Percentiles rank a stretch among this genome's conserved stretches.
Evolutionary conservation across 352 stramenopile species (phyloP).

Genomic region (Phytophthora sp.): DNA sequence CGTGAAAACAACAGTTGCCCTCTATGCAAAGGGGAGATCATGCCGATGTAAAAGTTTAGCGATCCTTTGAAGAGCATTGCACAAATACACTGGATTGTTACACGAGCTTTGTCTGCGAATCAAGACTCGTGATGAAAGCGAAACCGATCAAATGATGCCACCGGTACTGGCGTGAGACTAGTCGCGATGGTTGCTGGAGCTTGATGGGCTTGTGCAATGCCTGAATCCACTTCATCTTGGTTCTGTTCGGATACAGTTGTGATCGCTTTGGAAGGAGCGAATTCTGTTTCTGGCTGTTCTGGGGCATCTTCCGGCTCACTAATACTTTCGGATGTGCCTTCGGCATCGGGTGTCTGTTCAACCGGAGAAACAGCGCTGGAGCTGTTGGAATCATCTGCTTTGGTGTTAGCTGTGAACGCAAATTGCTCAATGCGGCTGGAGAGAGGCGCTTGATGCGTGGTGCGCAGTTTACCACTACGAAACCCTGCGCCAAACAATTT

Average conservation of each 20-base stretch:
- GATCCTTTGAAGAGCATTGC: too few species aligned
- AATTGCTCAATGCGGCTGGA: slow-evolving; percentile 35
- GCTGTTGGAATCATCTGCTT: neutral
- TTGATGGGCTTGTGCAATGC: neutral
- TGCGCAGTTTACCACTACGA: slow-evolving; percentile 14
- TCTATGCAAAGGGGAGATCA: slow-evolving; percentile 75
- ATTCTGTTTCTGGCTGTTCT: slow-evolving; percentile 1
- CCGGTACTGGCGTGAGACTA: neutral
- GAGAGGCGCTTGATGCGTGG: slow-evolving; percentile 4
- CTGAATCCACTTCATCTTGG: slow-evolving; percentile 1
- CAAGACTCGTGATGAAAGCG: slow-evolving; percentile 27
- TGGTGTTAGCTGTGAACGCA: slow-evolving; percentile 8
- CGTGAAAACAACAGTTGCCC: slow-evolving; percentile 83
- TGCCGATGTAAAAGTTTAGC: slow-evolving; percentile 35
- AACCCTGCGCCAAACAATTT: slow-evolving; percentile 19
- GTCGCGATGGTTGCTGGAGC: neutral
- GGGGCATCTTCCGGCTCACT: slow-evolving; percentile 5
- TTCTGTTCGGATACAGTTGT: neutral
- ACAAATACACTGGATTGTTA: slow-evolving; percentile 9
- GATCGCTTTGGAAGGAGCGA: neutral
- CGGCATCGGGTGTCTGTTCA: slow-evolving; percentile 9
- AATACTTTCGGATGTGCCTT: slow-evolving; percentile 4
- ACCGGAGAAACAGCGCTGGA: neutral
- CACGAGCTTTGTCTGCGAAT: neutral
- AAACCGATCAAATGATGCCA: slow-evolving; percentile 41